These are phyloP conservation scores for Termitomyces sp. DNA, from an alignment of 1,284 basidiomycete genomes.

Conservation along the genomic window DNA sequence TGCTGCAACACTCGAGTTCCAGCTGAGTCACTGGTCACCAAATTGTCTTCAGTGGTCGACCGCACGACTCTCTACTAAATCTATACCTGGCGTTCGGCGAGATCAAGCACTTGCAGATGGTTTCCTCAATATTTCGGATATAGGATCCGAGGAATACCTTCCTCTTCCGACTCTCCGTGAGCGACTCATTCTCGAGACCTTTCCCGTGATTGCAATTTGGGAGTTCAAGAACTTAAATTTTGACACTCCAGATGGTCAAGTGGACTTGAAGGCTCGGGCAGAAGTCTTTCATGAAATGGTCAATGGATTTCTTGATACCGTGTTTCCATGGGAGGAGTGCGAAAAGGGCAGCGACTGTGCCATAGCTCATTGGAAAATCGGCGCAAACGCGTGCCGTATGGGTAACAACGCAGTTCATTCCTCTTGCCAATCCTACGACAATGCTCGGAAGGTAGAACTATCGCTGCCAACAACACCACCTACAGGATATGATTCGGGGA, in stretches of 20 bases:
- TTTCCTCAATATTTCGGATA: constrained; percentile 1
- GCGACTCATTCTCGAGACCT: neutral
- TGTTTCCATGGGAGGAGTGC: constrained; percentile 5
- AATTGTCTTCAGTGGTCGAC: neutral
- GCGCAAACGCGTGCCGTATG: constrained; percentile 2
- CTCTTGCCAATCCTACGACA: neutral
- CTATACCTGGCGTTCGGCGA: neutral
- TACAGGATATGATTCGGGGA: neutral
- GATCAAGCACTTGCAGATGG: constrained; percentile 7
- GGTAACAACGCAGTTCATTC: neutral
- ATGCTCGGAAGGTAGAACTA: neutral
- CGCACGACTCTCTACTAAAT: neutral
- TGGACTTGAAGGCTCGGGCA: neutral
- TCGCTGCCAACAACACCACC: neutral
- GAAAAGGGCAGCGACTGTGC: constrained; percentile 1
- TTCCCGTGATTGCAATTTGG: constrained; percentile 6
- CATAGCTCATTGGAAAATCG: neutral
- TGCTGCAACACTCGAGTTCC: constrained; percentile 3
- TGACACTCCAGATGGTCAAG: neutral
- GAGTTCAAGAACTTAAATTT: constrained; percentile 11
- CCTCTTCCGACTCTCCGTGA: neutral
- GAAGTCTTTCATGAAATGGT: neutral
- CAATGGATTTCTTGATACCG: neutral
- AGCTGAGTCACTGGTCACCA: neutral
- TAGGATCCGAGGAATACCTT: neutral